Conservation (phyloP, 2,329 filamentous ascomycete genomes). For the Drechslerella coelobrocha region DNA sequence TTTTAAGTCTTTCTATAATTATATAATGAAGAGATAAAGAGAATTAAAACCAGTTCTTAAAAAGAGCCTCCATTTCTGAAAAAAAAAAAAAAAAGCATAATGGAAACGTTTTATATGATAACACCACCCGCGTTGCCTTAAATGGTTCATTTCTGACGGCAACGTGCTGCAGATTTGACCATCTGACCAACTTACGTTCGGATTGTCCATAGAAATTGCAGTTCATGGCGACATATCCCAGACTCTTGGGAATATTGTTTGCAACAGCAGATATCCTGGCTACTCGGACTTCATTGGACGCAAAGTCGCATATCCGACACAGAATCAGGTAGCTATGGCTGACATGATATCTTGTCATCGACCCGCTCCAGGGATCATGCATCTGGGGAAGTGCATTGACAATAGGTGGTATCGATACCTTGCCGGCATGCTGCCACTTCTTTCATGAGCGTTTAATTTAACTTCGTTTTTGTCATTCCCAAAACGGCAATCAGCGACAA, state of each 20-base stretch:
- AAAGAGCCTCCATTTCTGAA: neutral
- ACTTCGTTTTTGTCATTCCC: too few relatives aligned
- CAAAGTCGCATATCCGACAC: neutral
- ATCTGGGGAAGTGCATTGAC: neutral
- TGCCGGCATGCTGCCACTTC: neutral
- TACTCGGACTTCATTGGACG: neutral
- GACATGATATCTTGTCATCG: conserved; percentile 2
- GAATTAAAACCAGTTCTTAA: neutral
- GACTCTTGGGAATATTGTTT: neutral
- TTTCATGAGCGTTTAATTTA: too few relatives aligned
- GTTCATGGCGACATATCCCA: neutral
- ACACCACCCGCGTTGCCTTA: conserved; percentile 15
- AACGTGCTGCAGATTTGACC: neutral
- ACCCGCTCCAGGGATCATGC: conserved; percentile 6
- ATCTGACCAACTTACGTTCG: conserved; percentile 21
- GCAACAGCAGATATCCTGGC: neutral
- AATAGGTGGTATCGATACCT: neutral
- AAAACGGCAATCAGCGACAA: neutral
- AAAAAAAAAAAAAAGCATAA: conserved; percentile 12
- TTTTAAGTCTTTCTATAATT: neutral
- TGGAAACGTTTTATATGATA: conserved; percentile 35
- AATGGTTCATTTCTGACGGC: neutral
- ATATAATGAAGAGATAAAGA: neutral
- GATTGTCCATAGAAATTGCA: conserved; percentile 11
- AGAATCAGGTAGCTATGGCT: conserved; percentile 5